These are phyloP conservation scores for Chytriomyces confervae DNA, from an alignment of 192 early-diverging fungal species.

Conservation along the genomic window DNA sequence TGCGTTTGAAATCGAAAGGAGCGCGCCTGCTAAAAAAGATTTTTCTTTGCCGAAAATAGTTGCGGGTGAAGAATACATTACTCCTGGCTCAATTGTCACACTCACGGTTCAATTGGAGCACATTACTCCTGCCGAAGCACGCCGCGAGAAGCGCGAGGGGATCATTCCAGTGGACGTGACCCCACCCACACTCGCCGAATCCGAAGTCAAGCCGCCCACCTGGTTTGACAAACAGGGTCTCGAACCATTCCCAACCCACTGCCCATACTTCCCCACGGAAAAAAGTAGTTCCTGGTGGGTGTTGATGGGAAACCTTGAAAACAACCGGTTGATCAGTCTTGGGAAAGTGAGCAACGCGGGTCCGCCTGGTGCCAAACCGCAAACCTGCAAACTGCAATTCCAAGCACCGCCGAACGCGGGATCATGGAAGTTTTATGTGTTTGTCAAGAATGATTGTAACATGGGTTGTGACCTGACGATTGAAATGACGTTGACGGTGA, in stretches of 20 bases:
- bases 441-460: conserved; percentile 88
- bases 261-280: conserved; percentile 48
- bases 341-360: conserved; percentile 67
- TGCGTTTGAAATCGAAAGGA: too few species aligned
- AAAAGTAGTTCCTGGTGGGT: too few species aligned
- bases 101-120: conserved; percentile 47
- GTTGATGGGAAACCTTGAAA: too few species aligned
- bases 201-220: conserved; percentile 36
- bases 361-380: conserved; percentile 13
- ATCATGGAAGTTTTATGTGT: conserved; percentile 79
- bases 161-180: conserved; percentile 5
- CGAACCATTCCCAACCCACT: conserved; percentile 52
- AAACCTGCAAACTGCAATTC: conserved; percentile 36
- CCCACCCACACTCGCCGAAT: conserved; percentile 18
- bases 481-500: conserved; percentile 23
- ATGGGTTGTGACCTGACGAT: conserved; percentile 84
- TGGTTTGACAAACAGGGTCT: conserved; percentile 31
- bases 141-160: conserved; percentile 30
- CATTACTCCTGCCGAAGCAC: conserved; percentile 32
- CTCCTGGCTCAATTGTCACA: conserved; percentile 25
- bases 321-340: too few species aligned
- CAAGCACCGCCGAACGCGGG: too few species aligned
- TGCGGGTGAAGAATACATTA: conserved; percentile 55
- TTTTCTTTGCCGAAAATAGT: conserved; percentile 18
- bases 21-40: too few species aligned